phyloP scores from a whole-genome alignment of 306 rosid species.

The Senna tora region DNA sequence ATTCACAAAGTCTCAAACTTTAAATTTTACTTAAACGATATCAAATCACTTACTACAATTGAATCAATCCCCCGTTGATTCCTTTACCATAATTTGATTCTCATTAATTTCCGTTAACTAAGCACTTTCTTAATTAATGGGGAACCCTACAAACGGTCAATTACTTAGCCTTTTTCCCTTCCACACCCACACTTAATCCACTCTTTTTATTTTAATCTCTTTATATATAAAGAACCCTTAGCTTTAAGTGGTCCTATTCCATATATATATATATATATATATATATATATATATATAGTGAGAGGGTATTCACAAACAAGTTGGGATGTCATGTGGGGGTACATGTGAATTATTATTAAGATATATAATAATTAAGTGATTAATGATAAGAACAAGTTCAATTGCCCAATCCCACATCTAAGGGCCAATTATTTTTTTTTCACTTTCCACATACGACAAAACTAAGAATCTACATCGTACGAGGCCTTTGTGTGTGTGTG shows the following conservation, averaged over 20 bases:
- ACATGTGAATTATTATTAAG: conserved; percentile 26
- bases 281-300: no score
- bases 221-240: no score
- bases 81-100: no score
- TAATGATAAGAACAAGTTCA: conserved; percentile 17
- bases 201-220: background rate
- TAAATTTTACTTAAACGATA: no score
- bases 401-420: background rate
- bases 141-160: background rate
- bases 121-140: background rate
- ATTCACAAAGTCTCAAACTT: no score
- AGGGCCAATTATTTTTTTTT: background rate
- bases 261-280: no score
- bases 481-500: no score
- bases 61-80: no score
- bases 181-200: background rate
- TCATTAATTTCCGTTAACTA: no score
- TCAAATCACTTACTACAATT: no score
- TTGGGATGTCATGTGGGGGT: conserved; percentile 40
- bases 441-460: background rate
- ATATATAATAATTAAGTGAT: background rate
- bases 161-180: background rate
- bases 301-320: background rate
- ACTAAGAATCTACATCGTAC: background rate
- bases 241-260: background rate